A percentile compares a stretch with the other conserved stretches of the same genome.
Conservation (phyloP, 202 grass and related monocot species). For the Schoenoplectus tabernaemontani region DNA sequence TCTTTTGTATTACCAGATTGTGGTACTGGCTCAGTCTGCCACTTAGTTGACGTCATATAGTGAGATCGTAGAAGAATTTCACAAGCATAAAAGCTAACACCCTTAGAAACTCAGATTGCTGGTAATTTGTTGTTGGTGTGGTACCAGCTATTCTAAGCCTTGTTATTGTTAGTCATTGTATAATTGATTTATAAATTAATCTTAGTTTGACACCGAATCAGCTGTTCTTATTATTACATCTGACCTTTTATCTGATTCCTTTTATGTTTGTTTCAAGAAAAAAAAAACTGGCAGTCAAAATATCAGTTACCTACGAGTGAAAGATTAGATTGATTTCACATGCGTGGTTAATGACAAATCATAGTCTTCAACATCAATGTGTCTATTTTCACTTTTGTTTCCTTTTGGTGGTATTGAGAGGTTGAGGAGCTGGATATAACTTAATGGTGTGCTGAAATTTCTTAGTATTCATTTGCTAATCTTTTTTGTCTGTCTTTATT, state of each 20-base stretch:
- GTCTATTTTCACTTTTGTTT: background rate
- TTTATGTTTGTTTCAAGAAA: background rate
- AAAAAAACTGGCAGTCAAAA: background rate
- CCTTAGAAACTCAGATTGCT: background rate
- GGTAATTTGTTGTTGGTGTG: too few relatives aligned
- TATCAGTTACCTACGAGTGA: background rate
- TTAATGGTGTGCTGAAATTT: background rate
- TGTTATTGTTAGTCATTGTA: background rate
- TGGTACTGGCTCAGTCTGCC: background rate
- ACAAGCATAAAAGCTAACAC: too few relatives aligned
- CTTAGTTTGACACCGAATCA: background rate
- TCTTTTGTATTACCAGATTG: background rate
- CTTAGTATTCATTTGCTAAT: background rate
- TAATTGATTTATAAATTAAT: background rate
- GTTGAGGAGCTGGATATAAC: background rate
- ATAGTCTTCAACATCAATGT: background rate
- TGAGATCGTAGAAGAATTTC: slow-evolving; percentile 1
- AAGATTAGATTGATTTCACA: background rate
- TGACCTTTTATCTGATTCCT: background rate
- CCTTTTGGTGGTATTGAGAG: background rate
- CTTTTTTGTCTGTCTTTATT: background rate
- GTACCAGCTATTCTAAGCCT: background rate
- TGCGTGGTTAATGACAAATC: too few relatives aligned
- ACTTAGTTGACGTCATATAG: background rate
- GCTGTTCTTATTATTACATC: background rate